Percentiles rank a stretch among this genome's conserved stretches.
Evolutionary conservation across 2,329 filamentous ascomycete genomes (phyloP).

Genomic region (Aplosporella prunicola): DNA sequence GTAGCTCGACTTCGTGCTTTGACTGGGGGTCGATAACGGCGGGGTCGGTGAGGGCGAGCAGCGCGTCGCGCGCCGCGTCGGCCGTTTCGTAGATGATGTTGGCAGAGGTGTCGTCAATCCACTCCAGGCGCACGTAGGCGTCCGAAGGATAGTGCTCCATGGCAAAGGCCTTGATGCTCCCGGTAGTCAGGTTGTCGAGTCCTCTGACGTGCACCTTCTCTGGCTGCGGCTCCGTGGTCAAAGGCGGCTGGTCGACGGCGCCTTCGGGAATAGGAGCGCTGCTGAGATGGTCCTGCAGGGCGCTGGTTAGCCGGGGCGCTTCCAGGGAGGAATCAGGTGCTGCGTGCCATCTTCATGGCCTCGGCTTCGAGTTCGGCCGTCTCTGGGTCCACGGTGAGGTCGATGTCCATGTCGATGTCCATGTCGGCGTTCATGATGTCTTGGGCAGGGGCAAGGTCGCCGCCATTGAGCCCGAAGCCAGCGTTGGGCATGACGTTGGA

Average conservation of each 20-base stretch:
- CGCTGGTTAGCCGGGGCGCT: conserved; percentile 2
- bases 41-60: conserved; percentile 43
- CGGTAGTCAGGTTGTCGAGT: conserved; percentile 70
- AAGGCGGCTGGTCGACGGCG: background rate
- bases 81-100: conserved; percentile 67
- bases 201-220: conserved; percentile 78
- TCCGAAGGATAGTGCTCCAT: conserved; percentile 53
- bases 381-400: conserved; percentile 21
- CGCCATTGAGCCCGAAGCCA: background rate
- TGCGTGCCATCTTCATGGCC: conserved; percentile 18
- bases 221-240: conserved; percentile 25
- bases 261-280: background rate
- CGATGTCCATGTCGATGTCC: conserved; percentile 28
- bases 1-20: conserved; percentile 51
- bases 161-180: conserved; percentile 69
- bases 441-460: background rate
- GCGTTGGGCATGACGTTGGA: conserved; percentile 6
- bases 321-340: conserved; percentile 3
- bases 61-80: conserved; percentile 45
- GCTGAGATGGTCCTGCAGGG: conserved; percentile 1
- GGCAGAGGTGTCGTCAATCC: conserved; percentile 88
- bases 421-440: conserved; percentile 12
- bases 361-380: conserved; percentile 16
- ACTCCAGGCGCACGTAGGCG: conserved; percentile 61
- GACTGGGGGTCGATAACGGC: conserved; percentile 36